These are phyloP conservation scores for Circinella umbellata DNA, from an alignment of 371 early-diverging fungal species.

Conservation along the genomic window DNA sequence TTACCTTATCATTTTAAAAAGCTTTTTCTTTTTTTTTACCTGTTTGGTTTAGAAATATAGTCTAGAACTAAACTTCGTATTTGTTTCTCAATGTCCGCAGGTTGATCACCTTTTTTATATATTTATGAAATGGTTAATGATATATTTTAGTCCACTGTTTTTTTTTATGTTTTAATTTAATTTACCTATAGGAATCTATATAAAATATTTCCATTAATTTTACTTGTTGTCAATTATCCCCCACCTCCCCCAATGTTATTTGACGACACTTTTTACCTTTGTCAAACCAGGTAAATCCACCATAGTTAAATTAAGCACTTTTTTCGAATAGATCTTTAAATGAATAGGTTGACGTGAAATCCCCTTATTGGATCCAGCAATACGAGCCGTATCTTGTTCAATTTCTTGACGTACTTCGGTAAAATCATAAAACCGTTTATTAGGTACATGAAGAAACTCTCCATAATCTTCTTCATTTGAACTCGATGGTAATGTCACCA, in stretches of 20 bases:
- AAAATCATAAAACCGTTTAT: constrained; percentile 81
- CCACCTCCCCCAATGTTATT: background rate
- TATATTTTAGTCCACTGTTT: background rate
- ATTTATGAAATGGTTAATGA: background rate
- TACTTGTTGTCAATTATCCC: background rate
- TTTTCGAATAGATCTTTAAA: constrained; percentile 82
- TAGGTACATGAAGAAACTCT: constrained; percentile 78
- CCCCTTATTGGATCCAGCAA: constrained; percentile 86
- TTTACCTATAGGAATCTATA: constrained; percentile 53
- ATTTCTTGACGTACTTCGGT: constrained; percentile 85
- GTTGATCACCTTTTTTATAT: constrained; percentile 71
- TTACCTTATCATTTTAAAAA: no score
- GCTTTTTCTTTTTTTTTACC: constrained; percentile 33
- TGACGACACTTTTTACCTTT: constrained; percentile 55
- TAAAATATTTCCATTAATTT: background rate
- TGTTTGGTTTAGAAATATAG: constrained; percentile 88
- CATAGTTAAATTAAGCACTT: constrained; percentile 88
- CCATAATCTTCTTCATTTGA: constrained; percentile 59
- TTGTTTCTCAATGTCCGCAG: constrained; percentile 88
- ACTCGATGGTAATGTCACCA: constrained; percentile 66
- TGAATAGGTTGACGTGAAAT: constrained; percentile 87
- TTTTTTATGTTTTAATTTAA: background rate
- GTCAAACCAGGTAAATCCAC: constrained; percentile 95
- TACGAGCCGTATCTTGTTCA: constrained; percentile 83
- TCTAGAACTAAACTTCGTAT: constrained; percentile 83